Conservation (phyloP, 768 basidiomycete species). For the Mycena alexandri region DNA sequence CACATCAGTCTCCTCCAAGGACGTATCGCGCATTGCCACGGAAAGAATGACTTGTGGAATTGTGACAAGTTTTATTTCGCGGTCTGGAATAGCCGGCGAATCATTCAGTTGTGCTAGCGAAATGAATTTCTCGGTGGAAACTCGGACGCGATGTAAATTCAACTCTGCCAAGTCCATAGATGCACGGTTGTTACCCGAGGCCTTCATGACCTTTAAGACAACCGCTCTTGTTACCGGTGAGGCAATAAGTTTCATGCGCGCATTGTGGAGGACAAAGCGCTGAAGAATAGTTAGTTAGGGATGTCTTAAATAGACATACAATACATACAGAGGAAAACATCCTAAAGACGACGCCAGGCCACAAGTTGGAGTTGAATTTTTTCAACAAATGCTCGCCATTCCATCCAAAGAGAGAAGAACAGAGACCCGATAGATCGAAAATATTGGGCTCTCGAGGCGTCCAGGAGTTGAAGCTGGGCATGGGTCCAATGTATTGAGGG, state of each 20-base stretch:
- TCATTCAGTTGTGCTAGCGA: neutral
- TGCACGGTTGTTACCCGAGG: neutral
- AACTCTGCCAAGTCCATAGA: neutral
- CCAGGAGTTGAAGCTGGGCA: neutral
- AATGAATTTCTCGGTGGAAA: neutral
- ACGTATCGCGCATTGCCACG: neutral
- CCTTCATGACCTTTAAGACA: neutral
- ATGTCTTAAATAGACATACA: too few relatives aligned
- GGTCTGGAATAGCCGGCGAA: neutral
- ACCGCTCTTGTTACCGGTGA: neutral
- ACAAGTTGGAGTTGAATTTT: slow-evolving; percentile 10
- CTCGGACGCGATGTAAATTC: neutral
- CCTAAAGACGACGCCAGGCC: slow-evolving; percentile 14
- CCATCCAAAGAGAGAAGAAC: neutral
- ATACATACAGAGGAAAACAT: neutral
- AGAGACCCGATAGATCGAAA: neutral
- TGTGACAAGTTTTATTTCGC: neutral
- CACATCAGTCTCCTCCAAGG: neutral
- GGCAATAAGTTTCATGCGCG: neutral
- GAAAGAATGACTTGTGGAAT: neutral
- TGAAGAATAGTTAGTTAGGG: too few relatives aligned
- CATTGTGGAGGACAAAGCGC: neutral
- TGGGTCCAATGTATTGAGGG: neutral
- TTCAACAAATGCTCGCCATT: neutral
- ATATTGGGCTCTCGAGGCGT: neutral